phyloP scores from a whole-genome alignment of 2,329 filamentous ascomycete genomes.

The Venturia nashicola region DNA sequence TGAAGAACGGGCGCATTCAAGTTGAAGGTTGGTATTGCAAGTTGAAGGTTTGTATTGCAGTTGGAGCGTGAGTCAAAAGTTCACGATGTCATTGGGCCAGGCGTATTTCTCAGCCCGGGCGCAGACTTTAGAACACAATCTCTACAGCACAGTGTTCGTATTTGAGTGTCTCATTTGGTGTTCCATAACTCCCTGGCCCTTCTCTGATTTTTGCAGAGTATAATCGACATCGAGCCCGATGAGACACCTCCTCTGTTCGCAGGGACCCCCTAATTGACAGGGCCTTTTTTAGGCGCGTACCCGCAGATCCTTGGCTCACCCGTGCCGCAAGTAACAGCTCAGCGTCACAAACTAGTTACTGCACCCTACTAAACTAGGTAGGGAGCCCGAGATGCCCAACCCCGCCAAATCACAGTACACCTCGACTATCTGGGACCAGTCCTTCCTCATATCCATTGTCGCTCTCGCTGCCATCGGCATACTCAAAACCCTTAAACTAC shows the following conservation, averaged over 20 bases:
- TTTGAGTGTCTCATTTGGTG: no score
- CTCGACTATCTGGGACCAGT: constrained; percentile 1
- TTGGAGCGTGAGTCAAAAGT: no score
- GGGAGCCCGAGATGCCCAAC: neutral
- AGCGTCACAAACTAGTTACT: neutral
- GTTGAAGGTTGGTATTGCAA: no score
- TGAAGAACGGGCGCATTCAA: neutral
- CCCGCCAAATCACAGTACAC: neutral
- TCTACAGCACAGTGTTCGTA: no score
- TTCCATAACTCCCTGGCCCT: no score
- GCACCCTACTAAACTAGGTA: neutral
- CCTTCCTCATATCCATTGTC: constrained; percentile 8
- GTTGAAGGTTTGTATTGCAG: no score
- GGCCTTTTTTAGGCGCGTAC: neutral
- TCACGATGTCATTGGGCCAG: no score
- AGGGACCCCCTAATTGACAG: neutral
- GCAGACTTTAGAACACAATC: no score
- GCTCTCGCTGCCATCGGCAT: constrained; percentile 4
- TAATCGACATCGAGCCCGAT: no score
- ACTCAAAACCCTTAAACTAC: neutral
- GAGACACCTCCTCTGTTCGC: neutral
- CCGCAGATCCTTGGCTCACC: neutral
- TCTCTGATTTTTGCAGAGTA: no score
- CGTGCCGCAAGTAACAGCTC: neutral
- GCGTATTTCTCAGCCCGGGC: no score